A percentile compares a stretch with the other conserved stretches of the same genome.
phyloP scores from a whole-genome alignment of 768 basidiomycete genomes.

The Bullera alba region DNA sequence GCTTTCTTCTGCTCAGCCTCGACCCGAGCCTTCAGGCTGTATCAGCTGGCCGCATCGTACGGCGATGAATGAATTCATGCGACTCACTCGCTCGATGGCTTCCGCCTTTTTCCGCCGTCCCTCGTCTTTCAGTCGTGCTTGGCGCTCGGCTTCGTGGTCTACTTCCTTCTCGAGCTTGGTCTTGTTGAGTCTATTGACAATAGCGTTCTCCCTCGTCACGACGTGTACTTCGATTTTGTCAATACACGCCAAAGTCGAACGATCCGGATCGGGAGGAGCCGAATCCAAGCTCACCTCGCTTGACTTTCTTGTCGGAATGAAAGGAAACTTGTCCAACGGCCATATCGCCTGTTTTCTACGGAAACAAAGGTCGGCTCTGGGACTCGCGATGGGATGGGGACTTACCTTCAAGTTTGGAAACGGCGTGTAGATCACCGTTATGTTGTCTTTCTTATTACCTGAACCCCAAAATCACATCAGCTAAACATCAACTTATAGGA shows the following conservation, averaged over 20 bases:
- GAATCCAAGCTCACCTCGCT: constrained; percentile 55
- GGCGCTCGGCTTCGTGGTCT: constrained; percentile 81
- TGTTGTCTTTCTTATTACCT: constrained; percentile 94
- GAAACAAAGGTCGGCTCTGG: background rate
- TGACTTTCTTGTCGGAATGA: constrained; percentile 81
- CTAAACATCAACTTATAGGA: background rate
- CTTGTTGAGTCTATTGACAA: constrained; percentile 89
- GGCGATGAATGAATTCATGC: no score
- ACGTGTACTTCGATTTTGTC: constrained; percentile 58
- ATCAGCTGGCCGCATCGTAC: background rate
- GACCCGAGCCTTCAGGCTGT: constrained; percentile 60
- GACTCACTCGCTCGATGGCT: constrained; percentile 62
- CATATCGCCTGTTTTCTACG: constrained; percentile 98
- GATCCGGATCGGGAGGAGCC: background rate
- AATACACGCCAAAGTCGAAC: background rate
- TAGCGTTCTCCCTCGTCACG: constrained; percentile 69
- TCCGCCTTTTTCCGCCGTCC: constrained; percentile 56
- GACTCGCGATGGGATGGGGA: background rate
- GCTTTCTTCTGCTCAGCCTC: constrained; percentile 66
- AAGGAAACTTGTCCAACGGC: constrained; percentile 94
- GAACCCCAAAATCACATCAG: constrained; percentile 1
- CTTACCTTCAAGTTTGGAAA: constrained; percentile 81
- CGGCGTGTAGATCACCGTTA: constrained; percentile 84
- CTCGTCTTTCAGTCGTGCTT: constrained; percentile 58
- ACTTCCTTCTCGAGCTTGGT: constrained; percentile 77